Evolutionary conservation across 2,329 filamentous ascomycete species (phyloP).

Genomic region (Pseudogymnoascus sp.): DNA sequence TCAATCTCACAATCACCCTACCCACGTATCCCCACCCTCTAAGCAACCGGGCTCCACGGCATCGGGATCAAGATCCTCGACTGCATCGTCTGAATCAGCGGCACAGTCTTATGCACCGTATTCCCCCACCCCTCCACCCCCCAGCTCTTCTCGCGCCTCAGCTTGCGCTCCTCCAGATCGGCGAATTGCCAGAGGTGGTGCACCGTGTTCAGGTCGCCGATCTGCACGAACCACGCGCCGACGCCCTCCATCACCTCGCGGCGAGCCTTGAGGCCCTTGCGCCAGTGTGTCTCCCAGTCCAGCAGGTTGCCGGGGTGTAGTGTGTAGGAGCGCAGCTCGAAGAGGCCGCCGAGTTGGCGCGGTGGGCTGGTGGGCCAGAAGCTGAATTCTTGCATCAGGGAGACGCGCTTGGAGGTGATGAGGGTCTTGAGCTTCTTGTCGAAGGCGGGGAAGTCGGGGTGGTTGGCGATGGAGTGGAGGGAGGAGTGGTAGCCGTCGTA

Average conservation of each 20-base stretch:
- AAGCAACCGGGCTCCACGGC: conserved; percentile 92
- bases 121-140: conserved; percentile 90
- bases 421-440: conserved; percentile 79
- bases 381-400: conserved; percentile 98
- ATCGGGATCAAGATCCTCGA: conserved; percentile 88
- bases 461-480: conserved; percentile 72
- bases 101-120: conserved; percentile 97
- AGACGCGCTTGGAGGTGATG: conserved; percentile 77
- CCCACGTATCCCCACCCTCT: conserved; percentile 20
- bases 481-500: conserved; percentile 95
- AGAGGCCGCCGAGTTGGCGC: conserved; percentile 82
- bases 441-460: conserved; percentile 79
- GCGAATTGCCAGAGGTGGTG: conserved; percentile 99
- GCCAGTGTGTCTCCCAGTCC: conserved; percentile 99
- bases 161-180: conserved; percentile 87
- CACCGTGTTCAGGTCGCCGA: conserved; percentile 94
- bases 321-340: conserved; percentile 94
- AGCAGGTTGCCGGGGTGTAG: conserved; percentile 91
- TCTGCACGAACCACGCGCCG: conserved; percentile 97
- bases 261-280: conserved; percentile 80
- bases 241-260: conserved; percentile 98
- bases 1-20: conserved; percentile 13
- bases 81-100: conserved; percentile 94
- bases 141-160: conserved; percentile 91
- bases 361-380: conserved; percentile 97